phyloP scores from a whole-genome alignment of 805 yeast genomes.

The Ogataea neopini region DNA sequence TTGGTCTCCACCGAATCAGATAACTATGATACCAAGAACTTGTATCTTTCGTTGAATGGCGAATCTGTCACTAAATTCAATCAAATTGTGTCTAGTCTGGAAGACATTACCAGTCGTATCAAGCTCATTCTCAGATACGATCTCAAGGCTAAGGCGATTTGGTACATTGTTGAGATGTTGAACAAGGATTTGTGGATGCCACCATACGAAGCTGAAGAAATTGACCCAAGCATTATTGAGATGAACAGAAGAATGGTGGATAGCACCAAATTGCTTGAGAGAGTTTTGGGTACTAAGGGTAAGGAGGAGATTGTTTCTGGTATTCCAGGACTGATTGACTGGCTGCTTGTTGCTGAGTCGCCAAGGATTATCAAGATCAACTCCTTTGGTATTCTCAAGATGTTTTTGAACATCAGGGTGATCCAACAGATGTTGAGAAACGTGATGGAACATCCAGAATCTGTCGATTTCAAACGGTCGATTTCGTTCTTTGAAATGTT shows the following conservation, averaged over 20 bases:
- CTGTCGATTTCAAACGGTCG: slow-evolving; percentile 54
- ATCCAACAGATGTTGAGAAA: slow-evolving; percentile 70
- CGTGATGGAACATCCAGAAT: slow-evolving; percentile 51
- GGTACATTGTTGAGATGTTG: slow-evolving; percentile 51
- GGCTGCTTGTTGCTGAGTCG: slow-evolving; percentile 53
- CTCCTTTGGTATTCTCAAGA: slow-evolving; percentile 56
- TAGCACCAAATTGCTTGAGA: slow-evolving; percentile 44
- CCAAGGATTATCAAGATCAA: slow-evolving; percentile 51
- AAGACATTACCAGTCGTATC: slow-evolving; percentile 39
- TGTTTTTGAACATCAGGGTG: slow-evolving; percentile 61
- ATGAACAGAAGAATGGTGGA: slow-evolving; percentile 51
- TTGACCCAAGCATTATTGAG: slow-evolving; percentile 53
- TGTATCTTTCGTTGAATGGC: slow-evolving; percentile 30
- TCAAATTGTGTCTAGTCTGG: slow-evolving; percentile 36
- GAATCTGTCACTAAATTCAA: slow-evolving; percentile 39
- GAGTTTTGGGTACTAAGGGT: slow-evolving; percentile 31
- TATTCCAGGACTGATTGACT: slow-evolving; percentile 51
- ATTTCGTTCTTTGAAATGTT: slow-evolving; percentile 58
- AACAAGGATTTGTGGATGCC: slow-evolving; percentile 52
- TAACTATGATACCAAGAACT: neutral
- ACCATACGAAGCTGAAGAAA: slow-evolving; percentile 55
- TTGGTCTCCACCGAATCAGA: neutral
- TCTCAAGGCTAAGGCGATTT: slow-evolving; percentile 52
- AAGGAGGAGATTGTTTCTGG: slow-evolving; percentile 45
- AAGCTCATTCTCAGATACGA: slow-evolving; percentile 57